Conservation (phyloP, 495 filamentous ascomycete species). For the Hypomontagnella monticulosa region DNA sequence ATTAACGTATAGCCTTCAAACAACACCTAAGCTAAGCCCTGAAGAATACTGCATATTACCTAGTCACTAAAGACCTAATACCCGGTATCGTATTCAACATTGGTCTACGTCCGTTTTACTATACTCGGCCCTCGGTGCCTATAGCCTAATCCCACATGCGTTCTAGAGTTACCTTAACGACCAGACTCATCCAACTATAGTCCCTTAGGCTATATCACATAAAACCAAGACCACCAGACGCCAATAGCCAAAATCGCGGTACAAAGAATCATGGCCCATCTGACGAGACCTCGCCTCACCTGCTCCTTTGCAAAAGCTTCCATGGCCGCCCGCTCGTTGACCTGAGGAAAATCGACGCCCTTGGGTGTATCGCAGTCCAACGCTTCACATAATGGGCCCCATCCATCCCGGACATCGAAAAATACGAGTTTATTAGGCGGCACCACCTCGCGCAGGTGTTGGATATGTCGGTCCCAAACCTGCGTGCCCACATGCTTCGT, state of each 20-base stretch:
- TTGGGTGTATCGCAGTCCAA: constrained; percentile 35
- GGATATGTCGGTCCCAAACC: constrained; percentile 39
- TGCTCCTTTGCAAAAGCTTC: constrained; percentile 32
- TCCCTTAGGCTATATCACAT: background rate
- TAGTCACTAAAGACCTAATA: too few relatives aligned
- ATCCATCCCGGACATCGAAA: constrained; percentile 41
- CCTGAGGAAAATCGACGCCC: constrained; percentile 32
- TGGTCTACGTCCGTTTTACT: too few relatives aligned
- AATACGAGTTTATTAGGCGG: constrained; percentile 41
- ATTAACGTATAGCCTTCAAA: too few relatives aligned
- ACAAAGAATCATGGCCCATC: constrained; percentile 34
- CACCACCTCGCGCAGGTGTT: constrained; percentile 36
- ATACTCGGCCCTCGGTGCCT: too few relatives aligned
- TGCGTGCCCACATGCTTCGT: constrained; percentile 24
- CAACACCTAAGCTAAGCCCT: too few relatives aligned
- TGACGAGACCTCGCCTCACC: constrained; percentile 25
- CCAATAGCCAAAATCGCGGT: constrained; percentile 7
- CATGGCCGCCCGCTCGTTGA: constrained; percentile 39
- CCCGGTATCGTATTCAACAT: too few relatives aligned
- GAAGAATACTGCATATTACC: too few relatives aligned
- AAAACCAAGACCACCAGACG: constrained; percentile 2
- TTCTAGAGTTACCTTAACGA: too few relatives aligned
- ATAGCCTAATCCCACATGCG: too few relatives aligned
- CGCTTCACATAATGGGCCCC: constrained; percentile 40
- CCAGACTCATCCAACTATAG: background rate